Base-by-base conservation (phyloP, 768 basidiomycete genomes). In the Lentinula raphanica region DNA sequence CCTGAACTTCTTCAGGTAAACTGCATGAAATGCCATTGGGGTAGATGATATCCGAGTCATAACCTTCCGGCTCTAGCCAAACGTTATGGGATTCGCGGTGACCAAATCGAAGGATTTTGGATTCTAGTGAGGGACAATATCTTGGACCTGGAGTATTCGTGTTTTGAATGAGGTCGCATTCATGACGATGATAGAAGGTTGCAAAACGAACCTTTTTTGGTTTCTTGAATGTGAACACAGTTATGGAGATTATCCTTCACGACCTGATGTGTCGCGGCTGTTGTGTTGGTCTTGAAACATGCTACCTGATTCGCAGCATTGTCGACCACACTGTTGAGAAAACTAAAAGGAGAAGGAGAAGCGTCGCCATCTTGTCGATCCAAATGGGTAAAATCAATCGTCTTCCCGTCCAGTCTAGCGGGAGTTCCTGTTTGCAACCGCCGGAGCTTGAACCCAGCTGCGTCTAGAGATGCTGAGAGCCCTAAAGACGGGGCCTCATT, bases 61-160 rank as follows among this genome's bases (percentile, higher is more conserved):
- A 94, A 0, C 94, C 94, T 67, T 96, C 94, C 0, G 92, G 94
- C 67, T 96, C 94, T 3, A 96, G 75, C 92, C 93, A 96, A 40
- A 95, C 79, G 2, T 72, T 84, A 65, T 96, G 94, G 4, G 73
- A 72, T 5, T 75, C 71, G 69, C 89, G 92, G 60, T 88, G 72
- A 3, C 80, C 80, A 67, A 95, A 95, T 12, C 92, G 82, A 38
- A 85, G 75, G 8, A 96, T 83, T 68, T 96, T 96, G 9, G 90
- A 84, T 69, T 96, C 94, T 0, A 96, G 77, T 0, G 91, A 93
- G 5, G 94, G 94, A 62, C 94, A 96, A 69, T 96, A 96, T 19
- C 94, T 82, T 5, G 94, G 94, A 1, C 93, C 92, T 92, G 56
- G n/a, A 21, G 38, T 2, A 4, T 3, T 27, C 25, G 38, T 29